These are phyloP conservation scores for Furcasterigmium furcatum DNA, from an alignment of 2,329 filamentous ascomycete genomes.

Conservation along the genomic window DNA sequence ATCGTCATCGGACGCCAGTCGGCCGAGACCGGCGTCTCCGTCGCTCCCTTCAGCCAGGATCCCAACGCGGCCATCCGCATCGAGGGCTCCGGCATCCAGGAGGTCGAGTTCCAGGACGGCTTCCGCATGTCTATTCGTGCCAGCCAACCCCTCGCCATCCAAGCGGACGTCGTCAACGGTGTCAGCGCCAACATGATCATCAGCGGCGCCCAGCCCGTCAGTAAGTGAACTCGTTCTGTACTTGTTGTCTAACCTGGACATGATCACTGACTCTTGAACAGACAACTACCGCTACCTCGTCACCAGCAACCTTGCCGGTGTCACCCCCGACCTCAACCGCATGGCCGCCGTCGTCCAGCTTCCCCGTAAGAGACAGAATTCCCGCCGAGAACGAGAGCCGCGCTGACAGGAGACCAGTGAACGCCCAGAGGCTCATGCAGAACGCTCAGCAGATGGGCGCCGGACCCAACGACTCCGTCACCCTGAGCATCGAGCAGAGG, in stretches of 20 bases:
- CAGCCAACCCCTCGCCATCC: slow-evolving; percentile 16
- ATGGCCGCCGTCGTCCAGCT: slow-evolving; percentile 17
- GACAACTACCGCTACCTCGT: slow-evolving; percentile 18
- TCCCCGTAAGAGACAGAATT: slow-evolving; percentile 15
- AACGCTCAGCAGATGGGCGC: slow-evolving; percentile 16
- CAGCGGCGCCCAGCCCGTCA: slow-evolving; percentile 13
- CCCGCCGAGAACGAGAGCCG: neutral
- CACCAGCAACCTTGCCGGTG: slow-evolving; percentile 15
- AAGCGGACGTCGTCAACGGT: slow-evolving; percentile 15
- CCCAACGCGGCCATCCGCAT: slow-evolving; percentile 10
- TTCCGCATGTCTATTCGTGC: slow-evolving; percentile 17
- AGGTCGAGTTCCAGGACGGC: slow-evolving; percentile 16
- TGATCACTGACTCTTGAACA: neutral
- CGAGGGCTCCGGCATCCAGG: slow-evolving; percentile 15
- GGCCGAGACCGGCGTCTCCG: slow-evolving; percentile 11
- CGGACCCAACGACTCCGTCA: slow-evolving; percentile 11
- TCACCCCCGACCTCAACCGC: slow-evolving; percentile 12
- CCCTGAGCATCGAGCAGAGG: slow-evolving; percentile 15
- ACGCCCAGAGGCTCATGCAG: slow-evolving; percentile 15
- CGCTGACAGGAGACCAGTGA: too few species aligned
- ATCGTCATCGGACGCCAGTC: slow-evolving; percentile 15
- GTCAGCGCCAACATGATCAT: slow-evolving; percentile 16
- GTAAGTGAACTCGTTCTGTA: slow-evolving; percentile 4
- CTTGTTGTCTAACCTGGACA: too few species aligned
- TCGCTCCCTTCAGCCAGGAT: slow-evolving; percentile 14